A percentile compares a stretch with the other conserved stretches of the same genome.
Evolutionary conservation across 1,139 yeast species (phyloP).

Genomic region (Magnusiomyces magnusii): DNA sequence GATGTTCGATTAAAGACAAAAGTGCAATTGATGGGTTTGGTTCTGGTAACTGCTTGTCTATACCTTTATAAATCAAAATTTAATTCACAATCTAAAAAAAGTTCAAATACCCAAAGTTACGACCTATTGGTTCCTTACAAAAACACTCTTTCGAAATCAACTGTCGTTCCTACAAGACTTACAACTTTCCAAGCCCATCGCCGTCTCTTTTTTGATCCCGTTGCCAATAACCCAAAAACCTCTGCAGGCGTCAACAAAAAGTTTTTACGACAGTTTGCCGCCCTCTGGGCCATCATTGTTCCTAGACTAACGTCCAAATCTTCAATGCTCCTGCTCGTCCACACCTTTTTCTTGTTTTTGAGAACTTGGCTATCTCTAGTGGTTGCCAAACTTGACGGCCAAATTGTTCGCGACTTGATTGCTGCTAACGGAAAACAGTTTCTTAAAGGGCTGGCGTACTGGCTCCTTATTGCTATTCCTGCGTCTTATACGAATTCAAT

Average conservation of each 20-base stretch:
- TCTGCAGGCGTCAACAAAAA: constrained; percentile 43
- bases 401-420: constrained; percentile 73
- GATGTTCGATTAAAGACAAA: not conserved
- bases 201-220: constrained; percentile 49
- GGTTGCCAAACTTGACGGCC: constrained; percentile 85
- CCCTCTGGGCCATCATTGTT: constrained; percentile 74
- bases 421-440: constrained; percentile 61
- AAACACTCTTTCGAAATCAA: constrained; percentile 42
- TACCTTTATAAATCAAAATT: no score
- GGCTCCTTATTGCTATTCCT: constrained; percentile 86
- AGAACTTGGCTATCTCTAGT: constrained; percentile 72
- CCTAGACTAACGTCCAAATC: constrained; percentile 68
- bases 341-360: constrained; percentile 52
- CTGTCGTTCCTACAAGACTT: constrained; percentile 50
- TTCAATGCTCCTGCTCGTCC: constrained; percentile 49
- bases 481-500: constrained; percentile 75
- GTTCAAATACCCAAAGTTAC: not conserved
- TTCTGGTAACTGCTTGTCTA: no score
- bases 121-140: constrained; percentile 44
- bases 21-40: no score
- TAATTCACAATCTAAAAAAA: no score
- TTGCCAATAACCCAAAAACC: constrained; percentile 34
- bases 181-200: constrained; percentile 65
- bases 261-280: constrained; percentile 63
- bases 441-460: constrained; percentile 53